Conservation (phyloP, 2,329 filamentous ascomycete species). For the Apiospora sp. region DNA sequence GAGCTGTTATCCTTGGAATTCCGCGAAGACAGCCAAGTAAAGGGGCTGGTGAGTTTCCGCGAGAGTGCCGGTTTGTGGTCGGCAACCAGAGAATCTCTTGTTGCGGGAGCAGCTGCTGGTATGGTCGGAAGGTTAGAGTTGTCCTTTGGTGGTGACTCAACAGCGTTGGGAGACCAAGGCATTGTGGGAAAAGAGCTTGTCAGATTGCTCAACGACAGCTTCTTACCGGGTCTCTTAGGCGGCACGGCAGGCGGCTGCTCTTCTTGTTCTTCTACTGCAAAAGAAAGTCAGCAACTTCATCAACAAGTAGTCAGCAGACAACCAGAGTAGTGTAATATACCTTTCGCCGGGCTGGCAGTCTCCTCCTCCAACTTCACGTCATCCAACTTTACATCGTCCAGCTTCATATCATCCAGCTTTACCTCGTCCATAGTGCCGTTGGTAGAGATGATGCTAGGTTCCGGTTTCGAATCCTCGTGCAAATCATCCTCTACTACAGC, state of each 20-base stretch:
- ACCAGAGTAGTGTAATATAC: constrained; percentile 36
- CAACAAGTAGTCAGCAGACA: background rate
- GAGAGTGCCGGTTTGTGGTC: constrained; percentile 46
- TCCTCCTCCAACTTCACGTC: constrained; percentile 75
- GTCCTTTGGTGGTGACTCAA: constrained; percentile 57
- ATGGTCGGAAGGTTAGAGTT: constrained; percentile 39
- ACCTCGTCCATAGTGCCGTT: constrained; percentile 54
- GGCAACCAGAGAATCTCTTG: constrained; percentile 36
- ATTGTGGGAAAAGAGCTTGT: constrained; percentile 76
- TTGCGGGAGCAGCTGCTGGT: constrained; percentile 32
- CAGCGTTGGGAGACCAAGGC: constrained; percentile 71
- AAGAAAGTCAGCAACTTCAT: constrained; percentile 2
- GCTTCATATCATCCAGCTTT: constrained; percentile 32
- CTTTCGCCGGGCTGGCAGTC: constrained; percentile 43
- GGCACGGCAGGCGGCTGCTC: constrained; percentile 37
- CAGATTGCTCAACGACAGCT: constrained; percentile 73
- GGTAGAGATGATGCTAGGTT: constrained; percentile 56
- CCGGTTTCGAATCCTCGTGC: constrained; percentile 34
- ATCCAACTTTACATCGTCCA: constrained; percentile 54
- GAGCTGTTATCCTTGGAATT: constrained; percentile 68
- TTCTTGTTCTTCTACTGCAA: constrained; percentile 28
- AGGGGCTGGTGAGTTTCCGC: constrained; percentile 86
- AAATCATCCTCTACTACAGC: background rate
- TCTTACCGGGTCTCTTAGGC: constrained; percentile 57
- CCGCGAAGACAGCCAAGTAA: constrained; percentile 78